These are phyloP conservation scores for Cryptococcus sp. DNA, from an alignment of 1,284 basidiomycete genomes.

Conservation along the genomic window DNA sequence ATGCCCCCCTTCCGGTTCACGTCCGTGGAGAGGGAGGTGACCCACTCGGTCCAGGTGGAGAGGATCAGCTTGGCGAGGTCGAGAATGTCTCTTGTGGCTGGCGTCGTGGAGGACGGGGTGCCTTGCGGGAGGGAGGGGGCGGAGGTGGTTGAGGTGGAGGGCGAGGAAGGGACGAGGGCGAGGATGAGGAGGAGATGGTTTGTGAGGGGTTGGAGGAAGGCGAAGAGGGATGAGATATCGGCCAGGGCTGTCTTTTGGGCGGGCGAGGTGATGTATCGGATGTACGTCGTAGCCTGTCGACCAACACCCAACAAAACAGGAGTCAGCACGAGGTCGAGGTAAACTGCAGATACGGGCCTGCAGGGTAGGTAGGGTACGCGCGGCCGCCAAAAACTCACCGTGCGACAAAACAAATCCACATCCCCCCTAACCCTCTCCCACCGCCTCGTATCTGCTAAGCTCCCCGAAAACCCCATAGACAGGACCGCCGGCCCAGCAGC, in stretches of 20 bases:
- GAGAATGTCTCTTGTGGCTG: constrained; percentile 11
- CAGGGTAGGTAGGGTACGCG: neutral
- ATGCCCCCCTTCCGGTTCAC: constrained; percentile 45
- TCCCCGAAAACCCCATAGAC: neutral
- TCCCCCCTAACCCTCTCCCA: constrained; percentile 35
- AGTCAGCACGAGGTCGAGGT: neutral
- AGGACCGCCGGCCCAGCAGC: constrained; percentile 2
- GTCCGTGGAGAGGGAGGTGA: constrained; percentile 28
- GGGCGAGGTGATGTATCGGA: constrained; percentile 34
- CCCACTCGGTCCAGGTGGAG: constrained; percentile 35
- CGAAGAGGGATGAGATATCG: constrained; percentile 31
- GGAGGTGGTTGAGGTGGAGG: constrained; percentile 8
- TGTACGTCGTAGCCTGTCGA: constrained; percentile 36
- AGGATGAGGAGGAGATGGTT: constrained; percentile 28
- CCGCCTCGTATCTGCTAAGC: constrained; percentile 10
- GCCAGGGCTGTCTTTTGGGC: neutral
- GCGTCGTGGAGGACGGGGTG: neutral
- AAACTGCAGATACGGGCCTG: no score
- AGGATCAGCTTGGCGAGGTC: constrained; percentile 36
- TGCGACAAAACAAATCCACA: constrained; percentile 28
- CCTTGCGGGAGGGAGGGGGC: constrained; percentile 8
- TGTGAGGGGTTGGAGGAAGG: constrained; percentile 36
- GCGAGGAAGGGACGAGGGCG: constrained; percentile 28
- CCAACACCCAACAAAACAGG: neutral
- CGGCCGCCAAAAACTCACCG: constrained; percentile 22